Evolutionary conservation across 345 rosid genomes (phyloP).

Genomic region (Melaleuca quinquenervia): DNA sequence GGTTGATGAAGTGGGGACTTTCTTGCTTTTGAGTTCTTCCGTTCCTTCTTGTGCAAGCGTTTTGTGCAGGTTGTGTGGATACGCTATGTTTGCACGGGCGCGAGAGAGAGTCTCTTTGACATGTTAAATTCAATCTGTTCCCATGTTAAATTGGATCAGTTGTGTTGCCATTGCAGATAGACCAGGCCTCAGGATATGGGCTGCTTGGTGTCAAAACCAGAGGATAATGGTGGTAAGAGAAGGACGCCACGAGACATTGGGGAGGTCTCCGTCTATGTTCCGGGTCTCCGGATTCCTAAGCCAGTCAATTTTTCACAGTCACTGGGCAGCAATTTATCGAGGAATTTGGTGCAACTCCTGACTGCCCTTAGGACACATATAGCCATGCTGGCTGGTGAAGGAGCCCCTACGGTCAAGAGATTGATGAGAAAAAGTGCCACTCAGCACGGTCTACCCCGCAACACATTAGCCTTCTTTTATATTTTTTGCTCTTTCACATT

Average conservation of each 20-base stretch:
- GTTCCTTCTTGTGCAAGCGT: background rate
- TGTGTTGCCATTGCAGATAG: background rate
- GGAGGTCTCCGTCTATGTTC: slow-evolving; percentile 79
- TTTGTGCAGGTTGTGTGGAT: background rate
- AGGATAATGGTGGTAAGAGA: slow-evolving; percentile 70
- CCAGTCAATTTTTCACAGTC: slow-evolving; percentile 67
- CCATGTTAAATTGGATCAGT: background rate
- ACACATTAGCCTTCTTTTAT: background rate
- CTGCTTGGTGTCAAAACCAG: slow-evolving; percentile 76
- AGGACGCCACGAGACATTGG: slow-evolving; percentile 81
- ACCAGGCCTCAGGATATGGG: slow-evolving; percentile 43
- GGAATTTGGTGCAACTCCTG: slow-evolving; percentile 63
- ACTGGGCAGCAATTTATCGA: slow-evolving; percentile 60
- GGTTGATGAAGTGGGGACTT: background rate
- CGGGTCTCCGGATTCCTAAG: slow-evolving; percentile 94
- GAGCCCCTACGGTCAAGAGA: slow-evolving; percentile 84
- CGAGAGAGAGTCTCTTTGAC: background rate
- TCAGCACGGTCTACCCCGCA: slow-evolving; percentile 64
- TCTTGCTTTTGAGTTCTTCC: background rate
- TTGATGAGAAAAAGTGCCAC: slow-evolving; percentile 81
- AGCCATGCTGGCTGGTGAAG: slow-evolving; percentile 94
- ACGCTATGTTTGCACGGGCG: background rate
- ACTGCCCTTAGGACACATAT: slow-evolving; percentile 84
- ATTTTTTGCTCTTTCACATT: background rate
- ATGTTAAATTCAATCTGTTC: background rate